phyloP scores from a whole-genome alignment of 2,329 filamentous ascomycete genomes.

The Neofusicoccum ribis region DNA sequence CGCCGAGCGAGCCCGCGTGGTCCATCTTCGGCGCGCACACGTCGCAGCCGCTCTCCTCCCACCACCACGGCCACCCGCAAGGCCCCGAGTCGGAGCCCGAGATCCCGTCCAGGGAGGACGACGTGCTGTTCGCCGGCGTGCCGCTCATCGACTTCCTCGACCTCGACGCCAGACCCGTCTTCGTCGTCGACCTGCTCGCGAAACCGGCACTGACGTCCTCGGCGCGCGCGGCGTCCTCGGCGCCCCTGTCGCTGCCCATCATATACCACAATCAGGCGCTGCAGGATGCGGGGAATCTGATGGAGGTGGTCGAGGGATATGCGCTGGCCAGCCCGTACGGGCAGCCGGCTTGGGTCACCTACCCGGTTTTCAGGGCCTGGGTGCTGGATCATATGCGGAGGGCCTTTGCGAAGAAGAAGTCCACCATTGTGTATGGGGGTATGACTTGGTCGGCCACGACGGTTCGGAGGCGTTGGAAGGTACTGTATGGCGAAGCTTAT shows the following conservation, averaged over 20 bases:
- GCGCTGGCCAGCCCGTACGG: conserved; percentile 5
- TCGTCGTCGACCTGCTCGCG: conserved; percentile 13
- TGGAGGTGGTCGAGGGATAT: conserved; percentile 5
- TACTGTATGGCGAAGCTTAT: conserved; percentile 1
- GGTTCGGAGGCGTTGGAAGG: conserved; percentile 14
- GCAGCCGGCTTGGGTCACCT: conserved; percentile 18
- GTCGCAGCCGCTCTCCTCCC: not conserved
- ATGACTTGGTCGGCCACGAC: conserved; percentile 10
- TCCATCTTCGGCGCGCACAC: conserved; percentile 7
- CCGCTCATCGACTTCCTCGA: conserved; percentile 16
- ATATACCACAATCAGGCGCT: conserved; percentile 15
- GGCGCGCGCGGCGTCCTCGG: not conserved
- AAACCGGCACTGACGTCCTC: not conserved
- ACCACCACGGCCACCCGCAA: not conserved
- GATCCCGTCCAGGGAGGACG: not conserved
- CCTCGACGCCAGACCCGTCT: conserved; percentile 5
- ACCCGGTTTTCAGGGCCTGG: conserved; percentile 14
- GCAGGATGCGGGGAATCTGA: not conserved
- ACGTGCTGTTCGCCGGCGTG: conserved; percentile 3
- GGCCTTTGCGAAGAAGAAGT: not conserved
- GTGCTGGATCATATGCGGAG: conserved; percentile 10
- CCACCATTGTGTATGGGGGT: conserved; percentile 8
- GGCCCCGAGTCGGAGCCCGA: conserved; percentile 17
- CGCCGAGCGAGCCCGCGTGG: conserved; percentile 8
- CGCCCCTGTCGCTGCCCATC: conserved; percentile 2